Base-by-base conservation (phyloP, 176 grass and related monocot species). In the Poa pratensis region DNA sequence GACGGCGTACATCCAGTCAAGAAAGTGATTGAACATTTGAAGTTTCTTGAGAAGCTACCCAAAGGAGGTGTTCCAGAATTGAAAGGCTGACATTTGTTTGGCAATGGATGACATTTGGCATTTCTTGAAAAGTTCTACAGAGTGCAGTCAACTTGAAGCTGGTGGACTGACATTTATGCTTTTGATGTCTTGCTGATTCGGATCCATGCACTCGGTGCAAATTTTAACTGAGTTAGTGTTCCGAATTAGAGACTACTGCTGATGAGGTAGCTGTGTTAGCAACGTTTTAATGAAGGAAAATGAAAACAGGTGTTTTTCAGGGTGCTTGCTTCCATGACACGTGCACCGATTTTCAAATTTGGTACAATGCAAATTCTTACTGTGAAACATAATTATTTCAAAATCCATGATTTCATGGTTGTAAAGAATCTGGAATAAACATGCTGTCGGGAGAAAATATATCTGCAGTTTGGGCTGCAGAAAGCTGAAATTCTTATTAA, bases 1-100 rank as follows among this genome's bases (percentile, higher is more conserved):
- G 86, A 97, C 53, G 86, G 90, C 15, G 54, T 90, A 22, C 66
- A 49, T 5, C 88, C 62, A 28, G 76, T 26, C 51, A 88, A 61
- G 72, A 40, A 4, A 77, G 20, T 86, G 16, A 42, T 24, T 22
- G 20, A 64, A 19, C 52, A 82, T 19, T 77, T 94, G 79, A 58
- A 30, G 10, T 42, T 23, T 37, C 73, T 92, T 16, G 73, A 83
- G 6, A 69, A 72, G 10, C 87, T 94, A 28, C 83, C 81, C 12
- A 83, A 80, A 50, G 63, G 39, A 60, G 52, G 61, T 23, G 48
- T 86, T 54, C 40, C 81, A 50, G 73, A 74, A 40, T 42, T 80
- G 34, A 24, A 83, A 75, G 80, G 83, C 22, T 92, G 74, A 81
- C 17, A 28, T 53, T 17, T 22, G 43, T 45, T 51, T 63, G 15